Percentiles rank a stretch among this genome's conserved stretches.
These are phyloP conservation scores for Ophidiomyces ophidiicola DNA, from an alignment of 2,329 filamentous ascomycete genomes.

Conservation along the genomic window DNA sequence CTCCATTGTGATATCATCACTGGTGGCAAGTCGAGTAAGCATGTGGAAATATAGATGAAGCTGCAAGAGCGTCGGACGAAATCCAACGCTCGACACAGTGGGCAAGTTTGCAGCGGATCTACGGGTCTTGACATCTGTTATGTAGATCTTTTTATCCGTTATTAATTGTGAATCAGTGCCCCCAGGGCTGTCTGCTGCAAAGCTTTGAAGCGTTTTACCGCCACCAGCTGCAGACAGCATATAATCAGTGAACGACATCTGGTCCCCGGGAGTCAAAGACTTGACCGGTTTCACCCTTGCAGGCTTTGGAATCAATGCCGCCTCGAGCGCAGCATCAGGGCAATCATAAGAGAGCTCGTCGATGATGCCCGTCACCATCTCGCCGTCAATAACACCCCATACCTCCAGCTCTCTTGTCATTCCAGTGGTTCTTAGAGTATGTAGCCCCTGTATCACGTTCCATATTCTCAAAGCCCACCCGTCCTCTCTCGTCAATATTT, in stretches of 20 bases:
- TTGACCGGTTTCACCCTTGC: constrained; percentile 29
- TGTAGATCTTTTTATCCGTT: constrained; percentile 43
- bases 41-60: constrained; percentile 82
- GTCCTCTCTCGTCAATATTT: constrained; percentile 65
- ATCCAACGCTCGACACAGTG: constrained; percentile 43
- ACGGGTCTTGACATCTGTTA: constrained; percentile 83
- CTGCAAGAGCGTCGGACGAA: constrained; percentile 71
- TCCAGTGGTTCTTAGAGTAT: constrained; percentile 58
- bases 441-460: constrained; percentile 80
- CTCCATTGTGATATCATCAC: constrained; percentile 56
- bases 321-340: constrained; percentile 59
- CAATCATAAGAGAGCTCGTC: constrained; percentile 71
- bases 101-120: constrained; percentile 40
- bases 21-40: constrained; percentile 57
- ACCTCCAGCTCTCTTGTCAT: constrained; percentile 66
- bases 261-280: constrained; percentile 30
- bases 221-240: constrained; percentile 29
- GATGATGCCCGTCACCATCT: constrained; percentile 79
- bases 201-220: constrained; percentile 26
- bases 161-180: neutral
- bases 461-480: constrained; percentile 69
- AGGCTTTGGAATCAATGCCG: constrained; percentile 31
- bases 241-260: constrained; percentile 37
- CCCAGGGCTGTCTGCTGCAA: constrained; percentile 17
- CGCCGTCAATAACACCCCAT: constrained; percentile 71